A percentile compares a stretch with the other conserved stretches of the same genome.
phyloP scores from a whole-genome alignment of 805 yeast genomes.

The Lachancea nothofagi region DNA sequence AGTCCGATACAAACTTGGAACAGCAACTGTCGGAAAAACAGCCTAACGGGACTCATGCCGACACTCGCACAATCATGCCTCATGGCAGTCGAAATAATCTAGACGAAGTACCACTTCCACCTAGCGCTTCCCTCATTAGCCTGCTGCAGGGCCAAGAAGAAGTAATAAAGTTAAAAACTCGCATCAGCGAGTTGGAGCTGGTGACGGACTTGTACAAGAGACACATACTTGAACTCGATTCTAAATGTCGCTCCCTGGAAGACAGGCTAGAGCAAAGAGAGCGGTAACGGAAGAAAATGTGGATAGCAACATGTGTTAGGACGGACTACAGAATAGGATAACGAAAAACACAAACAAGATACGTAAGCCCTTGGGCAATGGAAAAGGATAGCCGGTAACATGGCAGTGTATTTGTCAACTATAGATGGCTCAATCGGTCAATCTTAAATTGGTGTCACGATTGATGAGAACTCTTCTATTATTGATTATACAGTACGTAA shows the following conservation, averaged over 20 bases:
- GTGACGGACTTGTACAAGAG: conserved; percentile 85
- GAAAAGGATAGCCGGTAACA: too few species aligned
- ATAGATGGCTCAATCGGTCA: too few species aligned
- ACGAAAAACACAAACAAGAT: too few species aligned
- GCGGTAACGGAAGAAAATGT: conserved; percentile 1
- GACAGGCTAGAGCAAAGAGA: not conserved
- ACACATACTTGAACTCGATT: conserved; percentile 74
- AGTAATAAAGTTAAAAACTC: conserved; percentile 51
- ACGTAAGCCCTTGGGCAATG: too few species aligned
- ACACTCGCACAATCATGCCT: not conserved
- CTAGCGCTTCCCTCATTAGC: conserved; percentile 11
- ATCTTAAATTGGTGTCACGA: too few species aligned
- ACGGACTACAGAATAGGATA: too few species aligned
- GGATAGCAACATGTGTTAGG: too few species aligned
- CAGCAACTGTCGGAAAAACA: too few species aligned
- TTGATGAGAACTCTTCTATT: too few species aligned
- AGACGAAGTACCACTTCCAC: not conserved
- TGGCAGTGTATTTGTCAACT: too few species aligned
- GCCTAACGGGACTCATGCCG: not conserved
- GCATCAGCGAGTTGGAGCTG: conserved; percentile 82
- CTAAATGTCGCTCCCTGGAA: conserved; percentile 27
- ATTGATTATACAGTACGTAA: too few species aligned
- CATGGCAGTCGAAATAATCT: conserved; percentile 2
- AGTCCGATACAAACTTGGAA: too few species aligned
- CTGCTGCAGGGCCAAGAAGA: conserved; percentile 30